A percentile compares a stretch with the other conserved stretches of the same genome.
Evolutionary conservation across 148 eudicot genomes (phyloP).

Genomic region (Rhododendron molle): DNA sequence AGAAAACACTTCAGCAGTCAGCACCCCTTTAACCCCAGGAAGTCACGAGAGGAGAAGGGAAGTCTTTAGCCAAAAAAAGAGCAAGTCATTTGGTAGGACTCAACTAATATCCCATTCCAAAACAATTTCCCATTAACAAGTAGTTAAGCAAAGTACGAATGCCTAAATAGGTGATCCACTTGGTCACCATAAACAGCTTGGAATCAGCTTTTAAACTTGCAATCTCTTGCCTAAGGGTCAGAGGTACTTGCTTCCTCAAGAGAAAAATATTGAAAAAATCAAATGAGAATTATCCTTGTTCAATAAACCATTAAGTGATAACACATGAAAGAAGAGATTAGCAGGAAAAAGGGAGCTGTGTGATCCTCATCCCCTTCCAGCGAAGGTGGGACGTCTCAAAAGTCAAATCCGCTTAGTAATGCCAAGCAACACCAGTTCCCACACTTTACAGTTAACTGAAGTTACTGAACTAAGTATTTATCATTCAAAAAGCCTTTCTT

Average conservation of each 20-base stretch:
- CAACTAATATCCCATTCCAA: neutral
- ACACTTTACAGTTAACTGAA: neutral
- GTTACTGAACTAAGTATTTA: neutral
- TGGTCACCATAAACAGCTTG: neutral
- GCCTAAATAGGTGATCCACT: neutral
- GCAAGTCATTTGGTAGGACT: neutral
- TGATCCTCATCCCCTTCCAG: neutral
- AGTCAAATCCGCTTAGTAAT: neutral
- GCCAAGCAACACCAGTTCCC: neutral
- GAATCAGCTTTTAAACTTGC: neutral
- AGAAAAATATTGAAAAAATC: neutral
- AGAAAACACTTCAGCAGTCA: neutral
- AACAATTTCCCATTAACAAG: neutral
- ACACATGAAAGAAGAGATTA: neutral
- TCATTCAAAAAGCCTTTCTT: slow-evolving; percentile 14
- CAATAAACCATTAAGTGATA: neutral
- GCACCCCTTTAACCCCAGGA: neutral
- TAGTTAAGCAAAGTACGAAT: neutral
- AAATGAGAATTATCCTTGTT: neutral
- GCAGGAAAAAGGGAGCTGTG: neutral
- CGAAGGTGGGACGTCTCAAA: neutral
- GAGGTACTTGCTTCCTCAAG: neutral
- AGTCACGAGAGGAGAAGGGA: neutral
- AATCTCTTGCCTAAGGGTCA: neutral
- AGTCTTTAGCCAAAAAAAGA: neutral